Percentiles rank a stretch among this genome's conserved stretches.
Evolutionary conservation across 805 yeast species (phyloP).

Genomic region (Groenewaldozyma salmanticensis): DNA sequence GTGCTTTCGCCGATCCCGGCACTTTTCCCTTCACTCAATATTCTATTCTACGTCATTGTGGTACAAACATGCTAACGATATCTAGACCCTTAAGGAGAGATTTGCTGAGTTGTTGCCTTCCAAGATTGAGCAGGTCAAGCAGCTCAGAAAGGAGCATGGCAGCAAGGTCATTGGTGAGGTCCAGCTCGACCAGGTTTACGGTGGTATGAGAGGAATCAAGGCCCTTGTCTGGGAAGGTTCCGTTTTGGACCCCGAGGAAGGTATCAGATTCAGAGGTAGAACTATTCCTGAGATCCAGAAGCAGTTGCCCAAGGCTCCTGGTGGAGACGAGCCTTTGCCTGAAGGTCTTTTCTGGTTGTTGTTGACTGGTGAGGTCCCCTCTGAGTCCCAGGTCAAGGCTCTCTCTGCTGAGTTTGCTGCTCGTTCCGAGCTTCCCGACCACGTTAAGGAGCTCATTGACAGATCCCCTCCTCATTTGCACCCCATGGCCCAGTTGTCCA

Average conservation of each 20-base stretch:
- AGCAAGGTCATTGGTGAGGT: slow-evolving; percentile 66
- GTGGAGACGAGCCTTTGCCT: slow-evolving; percentile 59
- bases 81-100: slow-evolving; percentile 71
- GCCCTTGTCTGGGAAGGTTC: slow-evolving; percentile 87
- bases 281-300: slow-evolving; percentile 72
- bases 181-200: slow-evolving; percentile 70
- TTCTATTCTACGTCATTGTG: too few species aligned
- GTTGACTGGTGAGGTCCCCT: slow-evolving; percentile 76
- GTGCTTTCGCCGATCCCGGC: too few species aligned
- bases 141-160: slow-evolving; percentile 85
- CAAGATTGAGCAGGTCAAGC: slow-evolving; percentile 82
- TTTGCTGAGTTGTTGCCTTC: slow-evolving; percentile 88
- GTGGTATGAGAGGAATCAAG: slow-evolving; percentile 86
- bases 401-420: slow-evolving; percentile 71
- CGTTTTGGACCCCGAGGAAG: slow-evolving; percentile 74
- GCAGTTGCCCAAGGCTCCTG: slow-evolving; percentile 66
- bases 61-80: too few species aligned
- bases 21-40: too few species aligned
- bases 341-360: slow-evolving; percentile 78
- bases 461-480: slow-evolving; percentile 66
- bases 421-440: slow-evolving; percentile 67
- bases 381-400: slow-evolving; percentile 58
- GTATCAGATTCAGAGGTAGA: slow-evolving; percentile 77
- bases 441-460: slow-evolving; percentile 64
- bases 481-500: slow-evolving; percentile 86